A percentile compares a stretch with the other conserved stretches of the same genome.
Conservation (phyloP, 2,329 filamentous ascomycete species). For the Alternaria panax region DNA sequence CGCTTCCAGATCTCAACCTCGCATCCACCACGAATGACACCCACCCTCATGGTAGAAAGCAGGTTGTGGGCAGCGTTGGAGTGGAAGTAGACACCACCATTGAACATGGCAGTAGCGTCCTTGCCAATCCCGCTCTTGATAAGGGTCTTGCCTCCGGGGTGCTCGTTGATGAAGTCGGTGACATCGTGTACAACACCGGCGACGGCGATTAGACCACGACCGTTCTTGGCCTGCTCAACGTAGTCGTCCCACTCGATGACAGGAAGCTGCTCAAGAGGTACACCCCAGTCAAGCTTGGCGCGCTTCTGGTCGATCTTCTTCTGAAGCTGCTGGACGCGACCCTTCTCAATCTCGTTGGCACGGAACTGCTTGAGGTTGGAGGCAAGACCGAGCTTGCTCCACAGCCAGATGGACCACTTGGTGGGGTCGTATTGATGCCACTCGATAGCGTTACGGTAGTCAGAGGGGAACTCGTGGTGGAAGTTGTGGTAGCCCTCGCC, state of each 20-base stretch:
- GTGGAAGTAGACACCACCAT: slow-evolving; percentile 54
- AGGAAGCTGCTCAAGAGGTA: slow-evolving; percentile 53
- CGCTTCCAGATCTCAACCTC: slow-evolving; percentile 57
- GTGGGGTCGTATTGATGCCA: slow-evolving; percentile 55
- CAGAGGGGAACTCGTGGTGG: slow-evolving; percentile 55
- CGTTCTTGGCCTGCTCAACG: slow-evolving; percentile 53
- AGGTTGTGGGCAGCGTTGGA: slow-evolving; percentile 54
- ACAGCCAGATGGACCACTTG: slow-evolving; percentile 55
- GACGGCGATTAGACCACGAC: slow-evolving; percentile 51
- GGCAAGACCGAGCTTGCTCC: slow-evolving; percentile 54
- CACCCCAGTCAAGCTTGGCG: slow-evolving; percentile 53
- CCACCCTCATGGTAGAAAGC: slow-evolving; percentile 53
- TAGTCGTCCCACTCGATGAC: slow-evolving; percentile 56
- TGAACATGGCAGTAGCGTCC: slow-evolving; percentile 55
- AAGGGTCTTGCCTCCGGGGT: slow-evolving; percentile 54
- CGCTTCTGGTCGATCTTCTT: slow-evolving; percentile 57
- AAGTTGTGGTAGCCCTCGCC: slow-evolving; percentile 57
- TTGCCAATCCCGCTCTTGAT: slow-evolving; percentile 54
- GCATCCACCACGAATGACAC: slow-evolving; percentile 53
- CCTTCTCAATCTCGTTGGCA: slow-evolving; percentile 55
- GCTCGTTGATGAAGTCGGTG: slow-evolving; percentile 53
- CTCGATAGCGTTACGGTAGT: slow-evolving; percentile 55
- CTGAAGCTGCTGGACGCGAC: slow-evolving; percentile 54
- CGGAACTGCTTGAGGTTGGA: slow-evolving; percentile 56
- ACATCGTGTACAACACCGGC: slow-evolving; percentile 54